A percentile compares a stretch with the other conserved stretches of the same genome.
phyloP scores from a whole-genome alignment of 495 filamentous ascomycete genomes.

The Polyplosphaeria fusca region DNA sequence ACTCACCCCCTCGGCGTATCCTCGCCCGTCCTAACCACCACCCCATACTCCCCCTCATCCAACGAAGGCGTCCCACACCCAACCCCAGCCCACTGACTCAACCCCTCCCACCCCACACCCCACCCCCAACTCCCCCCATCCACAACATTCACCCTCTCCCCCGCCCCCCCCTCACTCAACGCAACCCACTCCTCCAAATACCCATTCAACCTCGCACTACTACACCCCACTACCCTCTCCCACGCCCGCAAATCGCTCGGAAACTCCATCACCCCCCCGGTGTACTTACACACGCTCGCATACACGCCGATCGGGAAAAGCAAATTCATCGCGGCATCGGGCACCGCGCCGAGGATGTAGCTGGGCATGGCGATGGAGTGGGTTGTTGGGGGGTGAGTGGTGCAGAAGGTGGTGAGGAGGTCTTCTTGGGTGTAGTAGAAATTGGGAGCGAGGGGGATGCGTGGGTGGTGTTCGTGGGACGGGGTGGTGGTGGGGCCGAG shows the following conservation, averaged over 20 bases:
- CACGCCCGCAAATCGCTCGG: constrained; percentile 45
- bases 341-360: constrained; percentile 51
- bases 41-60: constrained; percentile 26
- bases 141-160: constrained; percentile 49
- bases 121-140: constrained; percentile 47
- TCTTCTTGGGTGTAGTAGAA: constrained; percentile 58
- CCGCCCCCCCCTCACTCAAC: constrained; percentile 38
- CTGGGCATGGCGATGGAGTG: constrained; percentile 48
- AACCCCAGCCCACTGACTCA: constrained; percentile 47
- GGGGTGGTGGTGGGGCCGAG: constrained; percentile 48
- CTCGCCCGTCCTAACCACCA: constrained; percentile 3
- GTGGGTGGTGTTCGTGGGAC: constrained; percentile 47
- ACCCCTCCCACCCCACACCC: constrained; percentile 47
- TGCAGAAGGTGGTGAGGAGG: constrained; percentile 41
- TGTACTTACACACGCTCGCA: constrained; percentile 44
- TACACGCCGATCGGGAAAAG: constrained; percentile 50
- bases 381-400: constrained; percentile 22
- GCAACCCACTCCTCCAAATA: constrained; percentile 52
- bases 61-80: constrained; percentile 33
- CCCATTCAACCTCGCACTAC: constrained; percentile 45
- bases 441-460: constrained; percentile 46
- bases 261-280: constrained; percentile 43
- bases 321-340: constrained; percentile 51
- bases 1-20: constrained; percentile 29
- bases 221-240: constrained; percentile 44